phyloP scores from a whole-genome alignment of 331 rosid species.

The Ulmus americana region DNA sequence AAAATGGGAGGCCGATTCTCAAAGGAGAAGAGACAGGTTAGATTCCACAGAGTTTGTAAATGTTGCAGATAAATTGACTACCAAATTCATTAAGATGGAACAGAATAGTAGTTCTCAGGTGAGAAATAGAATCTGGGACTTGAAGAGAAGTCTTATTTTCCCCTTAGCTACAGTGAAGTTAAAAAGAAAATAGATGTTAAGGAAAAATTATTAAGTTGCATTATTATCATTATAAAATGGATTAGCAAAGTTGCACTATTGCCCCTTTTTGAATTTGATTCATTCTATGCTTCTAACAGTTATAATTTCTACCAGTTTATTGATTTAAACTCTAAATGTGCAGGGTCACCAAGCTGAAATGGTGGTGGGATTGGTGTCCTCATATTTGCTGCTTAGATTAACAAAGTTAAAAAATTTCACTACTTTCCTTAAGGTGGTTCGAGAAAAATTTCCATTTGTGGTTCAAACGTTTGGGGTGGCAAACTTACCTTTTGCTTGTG shows the following conservation, averaged over 20 bases:
- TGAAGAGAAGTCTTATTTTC: background rate
- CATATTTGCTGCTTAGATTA: conserved; percentile 46
- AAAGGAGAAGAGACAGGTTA: conserved; percentile 27
- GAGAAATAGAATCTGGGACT: conserved; percentile 26
- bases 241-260: too few relatives aligned
- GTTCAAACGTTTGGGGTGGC: conserved; percentile 42
- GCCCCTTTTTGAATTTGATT: background rate
- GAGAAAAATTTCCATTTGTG: conserved; percentile 32
- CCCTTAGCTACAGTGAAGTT: background rate
- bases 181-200: background rate
- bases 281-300: conserved; percentile 11
- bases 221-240: background rate
- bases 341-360: conserved; percentile 51
- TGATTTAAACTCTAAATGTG: conserved; percentile 24
- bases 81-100: conserved; percentile 24
- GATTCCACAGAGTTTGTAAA: conserved; percentile 28
- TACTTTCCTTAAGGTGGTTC: conserved; percentile 38
- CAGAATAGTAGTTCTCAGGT: conserved; percentile 38
- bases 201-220: background rate
- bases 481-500: conserved; percentile 70
- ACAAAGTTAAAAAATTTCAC: conserved; percentile 28
- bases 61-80: conserved; percentile 34
- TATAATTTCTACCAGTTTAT: conserved; percentile 15
- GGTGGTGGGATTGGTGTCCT: conserved; percentile 36
- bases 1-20: conserved; percentile 45